Evolutionary conservation across 495 filamentous ascomycete genomes (phyloP), one percentile per base, ranked within the genome.

Genomic region (Pyronema domesticum): DNA sequence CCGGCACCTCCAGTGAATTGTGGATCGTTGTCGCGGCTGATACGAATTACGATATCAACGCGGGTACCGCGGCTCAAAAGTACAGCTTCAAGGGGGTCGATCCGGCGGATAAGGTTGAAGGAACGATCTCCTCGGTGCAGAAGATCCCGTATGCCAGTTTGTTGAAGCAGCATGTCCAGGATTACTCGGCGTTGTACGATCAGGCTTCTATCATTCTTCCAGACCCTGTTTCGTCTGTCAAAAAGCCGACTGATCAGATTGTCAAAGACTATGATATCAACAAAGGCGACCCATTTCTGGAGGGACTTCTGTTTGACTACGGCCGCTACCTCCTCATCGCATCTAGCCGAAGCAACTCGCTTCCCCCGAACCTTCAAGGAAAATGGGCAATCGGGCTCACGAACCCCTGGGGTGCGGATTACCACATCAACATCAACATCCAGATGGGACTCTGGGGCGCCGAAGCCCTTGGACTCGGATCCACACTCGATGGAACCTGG

Each of bases 371-470:
- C 55, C 65, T 75, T 7, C 72, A 75, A 58, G 70, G 72, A 1
- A 65, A 60, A 33, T 74, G 72, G 72, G 63, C 63, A n/a, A 60
- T 65, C 8, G 59, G 52, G 0, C 53, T 69, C 19, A 56, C 56
- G 9, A 62, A 60, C 33, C 60, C 67, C 6, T 77, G 74, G 74
- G 62, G 70, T 46, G 68, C 65, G 5, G 72, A 76, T 53, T 76
- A 76, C 54, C 72, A 74, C 49, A 65, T 68, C 36, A 71, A 76
- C 37, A 75, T 76, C 44, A 76, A 76, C 50, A 50, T 77, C 7
- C 73, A 76, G 56, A 77, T 77, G 74, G 74, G 74, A 48, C 58
- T 70, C 57, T 76, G 72, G 72, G 63, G 57, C 0, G 70, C 62
- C 1, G 65, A 71, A 37, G 60, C 67, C 42, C 68, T 69, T 3